phyloP scores from a whole-genome alignment of 1,139 yeast genomes.

The Blastobotrys illinoisensis region DNA sequence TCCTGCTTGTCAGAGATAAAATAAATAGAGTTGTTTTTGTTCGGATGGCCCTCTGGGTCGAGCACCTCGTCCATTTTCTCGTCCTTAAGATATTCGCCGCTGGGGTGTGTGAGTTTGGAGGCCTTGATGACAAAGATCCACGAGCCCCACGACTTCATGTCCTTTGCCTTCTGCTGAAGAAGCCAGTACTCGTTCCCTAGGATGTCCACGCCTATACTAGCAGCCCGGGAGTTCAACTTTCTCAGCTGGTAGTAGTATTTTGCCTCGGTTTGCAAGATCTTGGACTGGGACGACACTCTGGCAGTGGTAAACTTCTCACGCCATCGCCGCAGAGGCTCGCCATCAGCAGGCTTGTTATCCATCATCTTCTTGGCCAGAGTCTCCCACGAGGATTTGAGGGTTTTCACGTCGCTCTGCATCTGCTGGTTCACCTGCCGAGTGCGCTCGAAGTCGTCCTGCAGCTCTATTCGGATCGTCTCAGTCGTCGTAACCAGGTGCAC shows the following conservation, averaged over 20 bases:
- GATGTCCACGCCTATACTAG: conserved; percentile 32
- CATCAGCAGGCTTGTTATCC: conserved; percentile 19
- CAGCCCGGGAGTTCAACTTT: conserved; percentile 30
- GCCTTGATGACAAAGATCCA: conserved; percentile 22
- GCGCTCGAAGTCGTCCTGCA: conserved; percentile 30
- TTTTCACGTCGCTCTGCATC: conserved; percentile 25
- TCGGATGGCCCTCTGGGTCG: background rate
- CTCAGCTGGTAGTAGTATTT: conserved; percentile 22
- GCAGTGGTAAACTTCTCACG: conserved; percentile 24
- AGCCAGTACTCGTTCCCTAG: conserved; percentile 36
- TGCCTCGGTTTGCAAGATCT: conserved; percentile 27
- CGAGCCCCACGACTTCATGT: conserved; percentile 31
- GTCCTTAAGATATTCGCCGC: conserved; percentile 1
- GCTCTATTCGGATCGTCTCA: conserved; percentile 31
- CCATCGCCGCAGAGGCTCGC: conserved; percentile 16
- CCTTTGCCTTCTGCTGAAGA: conserved; percentile 32
- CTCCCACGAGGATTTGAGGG: conserved; percentile 22
- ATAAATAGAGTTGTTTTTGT: conserved; percentile 2
- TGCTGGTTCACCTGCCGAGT: conserved; percentile 23
- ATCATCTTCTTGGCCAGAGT: conserved; percentile 26
- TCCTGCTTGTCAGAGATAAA: conserved; percentile 5
- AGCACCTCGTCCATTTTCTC: conserved; percentile 3
- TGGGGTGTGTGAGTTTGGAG: conserved; percentile 4
- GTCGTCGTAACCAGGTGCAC: conserved; percentile 29
- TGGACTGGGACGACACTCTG: conserved; percentile 20